Base-by-base conservation (phyloP, 352 stramenopile species). In the Phytophthora gonapodyides region DNA sequence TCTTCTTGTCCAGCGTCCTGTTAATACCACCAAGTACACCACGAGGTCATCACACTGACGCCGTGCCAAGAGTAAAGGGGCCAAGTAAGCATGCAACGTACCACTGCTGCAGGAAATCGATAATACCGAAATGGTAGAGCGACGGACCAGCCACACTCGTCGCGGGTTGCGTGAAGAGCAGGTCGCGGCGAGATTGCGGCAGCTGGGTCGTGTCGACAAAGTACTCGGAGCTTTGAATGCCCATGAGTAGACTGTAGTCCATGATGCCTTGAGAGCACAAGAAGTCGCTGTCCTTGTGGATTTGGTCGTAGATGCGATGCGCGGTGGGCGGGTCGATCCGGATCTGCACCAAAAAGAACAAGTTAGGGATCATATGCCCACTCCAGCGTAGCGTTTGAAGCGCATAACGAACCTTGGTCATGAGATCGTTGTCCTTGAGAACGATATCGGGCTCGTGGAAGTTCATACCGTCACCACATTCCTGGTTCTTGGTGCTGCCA, bases 231-330 rank as follows among this genome's bases (percentile, higher is more conserved):
- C 84, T 94, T 61, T 94, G 84, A 43, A 97, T 87, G 31, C 89
- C 89, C 80, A 97, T 93, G 45, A 97, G 86, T 44, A 97, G 68
- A 78, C 79, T 93, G 70, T 97, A 97, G 73, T 97, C 89, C 89
- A 97, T 97, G 63, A 97, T 97, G 40, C 88, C 88, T 56, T 94
- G 82, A 12, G 87, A 85, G 66, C 85, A 92, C 63, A 97, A 67
- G 52, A 97, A 97, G 67, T 94, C 83, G 21, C 80, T 91, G 73
- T 97, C 88, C 57, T 87, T 88, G 71, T 92, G 82, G 52, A 96
- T 90, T 49, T 95, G 87, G 63, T 94, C 84, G 56, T 94, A 96
- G 31, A 96, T 92, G 56, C 85, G 82, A 53, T 92, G 79, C 7
- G 84, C 82, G n/a, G 87, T 80, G 12, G 64, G 75, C 3, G 84